Conservation (phyloP, 441 rosid species). For the Populus hybrid region DNA sequence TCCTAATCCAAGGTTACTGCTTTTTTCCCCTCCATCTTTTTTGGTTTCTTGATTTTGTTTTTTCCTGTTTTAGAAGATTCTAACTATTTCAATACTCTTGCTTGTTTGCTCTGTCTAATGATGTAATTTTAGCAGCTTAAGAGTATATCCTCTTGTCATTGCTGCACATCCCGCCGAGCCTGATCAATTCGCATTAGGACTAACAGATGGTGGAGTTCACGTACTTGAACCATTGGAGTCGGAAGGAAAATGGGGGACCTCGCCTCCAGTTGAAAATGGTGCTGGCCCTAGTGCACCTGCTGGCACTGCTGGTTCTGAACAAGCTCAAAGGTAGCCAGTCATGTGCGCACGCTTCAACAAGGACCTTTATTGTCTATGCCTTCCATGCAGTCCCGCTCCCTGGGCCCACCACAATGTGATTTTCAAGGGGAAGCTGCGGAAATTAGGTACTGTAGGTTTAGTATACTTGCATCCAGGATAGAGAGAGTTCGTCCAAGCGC, state of each 20-base stretch:
- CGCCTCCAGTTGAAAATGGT: conserved; percentile 58
- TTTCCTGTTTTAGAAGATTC: not conserved
- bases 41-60: not conserved
- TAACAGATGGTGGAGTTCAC: conserved; percentile 69
- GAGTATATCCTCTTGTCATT: conserved; percentile 70
- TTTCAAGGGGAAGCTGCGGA: conserved; percentile 37
- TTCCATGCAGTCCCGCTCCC: conserved; percentile 30
- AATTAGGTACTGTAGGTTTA: conserved; percentile 24
- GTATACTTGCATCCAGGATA: conserved; percentile 14
- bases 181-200: conserved; percentile 76
- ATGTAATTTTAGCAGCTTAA: conserved; percentile 43
- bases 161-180: conserved; percentile 80
- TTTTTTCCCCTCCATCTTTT: not conserved
- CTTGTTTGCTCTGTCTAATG: conserved; percentile 4
- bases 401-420: conserved; percentile 24
- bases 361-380: conserved; percentile 17
- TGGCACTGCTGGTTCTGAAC: conserved; percentile 47
- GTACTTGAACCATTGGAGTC: conserved; percentile 67
- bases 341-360: conserved; percentile 16
- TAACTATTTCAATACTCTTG: not conserved
- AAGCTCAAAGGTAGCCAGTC: conserved; percentile 48
- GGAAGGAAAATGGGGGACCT: conserved; percentile 78
- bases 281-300: conserved; percentile 47
- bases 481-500: conserved; percentile 12
- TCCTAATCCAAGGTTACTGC: conserved; percentile 56